Conservation (phyloP, 352 stramenopile species). For the Globisporangium parvum region DNA sequence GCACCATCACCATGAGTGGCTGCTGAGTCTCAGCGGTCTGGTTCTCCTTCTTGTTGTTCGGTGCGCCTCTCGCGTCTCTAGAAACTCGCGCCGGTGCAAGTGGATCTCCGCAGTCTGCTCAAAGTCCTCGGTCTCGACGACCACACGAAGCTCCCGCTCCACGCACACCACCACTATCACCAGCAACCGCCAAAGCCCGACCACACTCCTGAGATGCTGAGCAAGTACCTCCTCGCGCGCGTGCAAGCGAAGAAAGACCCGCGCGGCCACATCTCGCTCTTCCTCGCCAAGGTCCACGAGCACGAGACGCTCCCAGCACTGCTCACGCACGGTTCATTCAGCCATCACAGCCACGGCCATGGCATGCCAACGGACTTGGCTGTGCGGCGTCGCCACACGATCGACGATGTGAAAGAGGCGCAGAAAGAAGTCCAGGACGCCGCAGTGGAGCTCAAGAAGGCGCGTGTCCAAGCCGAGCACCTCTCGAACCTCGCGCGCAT, state of each 20-base stretch:
- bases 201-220: conserved; percentile 33
- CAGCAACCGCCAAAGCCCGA: background rate
- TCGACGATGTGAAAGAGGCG: conserved; percentile 70
- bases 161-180: conserved; percentile 4
- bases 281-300: conserved; percentile 65
- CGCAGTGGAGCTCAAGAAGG: conserved; percentile 66
- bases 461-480: conserved; percentile 61
- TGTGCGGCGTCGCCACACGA: conserved; percentile 68
- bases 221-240: conserved; percentile 68
- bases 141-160: conserved; percentile 9
- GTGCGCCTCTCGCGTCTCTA: conserved; percentile 3
- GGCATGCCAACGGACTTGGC: conserved; percentile 41
- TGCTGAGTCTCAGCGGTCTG: background rate
- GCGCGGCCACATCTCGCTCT: conserved; percentile 35
- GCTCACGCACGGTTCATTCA: conserved; percentile 14
- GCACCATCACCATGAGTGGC: background rate
- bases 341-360: conserved; percentile 17
- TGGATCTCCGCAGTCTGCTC: conserved; percentile 51
- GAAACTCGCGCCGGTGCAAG: conserved; percentile 38
- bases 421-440: conserved; percentile 68
- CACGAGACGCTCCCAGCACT: conserved; percentile 52
- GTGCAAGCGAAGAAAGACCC: conserved; percentile 57
- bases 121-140: conserved; percentile 30
- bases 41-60: background rate
- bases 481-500: conserved; percentile 67